Base-by-base conservation (phyloP, 352 stramenopile species). In the Pythium dissimile region DNA sequence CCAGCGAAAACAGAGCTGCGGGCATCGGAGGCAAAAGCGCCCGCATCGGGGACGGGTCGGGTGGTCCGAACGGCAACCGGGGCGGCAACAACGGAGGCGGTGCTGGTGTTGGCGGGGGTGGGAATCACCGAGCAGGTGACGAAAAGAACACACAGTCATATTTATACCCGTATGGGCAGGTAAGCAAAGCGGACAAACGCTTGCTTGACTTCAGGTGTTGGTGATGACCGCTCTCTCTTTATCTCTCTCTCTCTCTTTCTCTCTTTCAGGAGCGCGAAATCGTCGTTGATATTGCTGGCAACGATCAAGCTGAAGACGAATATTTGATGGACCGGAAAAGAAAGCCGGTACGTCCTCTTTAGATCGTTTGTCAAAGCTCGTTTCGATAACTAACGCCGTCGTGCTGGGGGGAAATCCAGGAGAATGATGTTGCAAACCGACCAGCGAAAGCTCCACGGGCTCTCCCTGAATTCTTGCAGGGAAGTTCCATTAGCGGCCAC, bases 401-500 rank as follows among this genome's bases (percentile, higher is more conserved):
- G n/a, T n/a, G n/a, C n/a, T n/a, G n/a, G n/a, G n/a, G n/a, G n/a
- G n/a, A n/a, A n/a, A n/a, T n/a, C n/a, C 23, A 89, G 59, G 82
- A 89, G 20, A 77, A 86, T 28, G 77, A 89, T 9, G 62, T 61
- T 2, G 59, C 73, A 0, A 78, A 77, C 24, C 74, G 82, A 30
- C 72, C 82, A 20, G 67, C 70, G 1, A 86, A 84, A 31, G 77
- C 77, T n/a, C 72, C 77, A 7, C 79, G 76, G 10, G 82, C 77
- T 0, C 57, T 95, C 16, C 86, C 86, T 5, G 84, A 91, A 31
- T 94, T 94, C 38, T 67, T 95, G 18, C 62, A 87, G 41, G 84
- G 84, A 20, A 95, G 84, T 52, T 91, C 77, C 0, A 95, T 95
- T 62, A 95, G 84, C 72, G 83, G 84, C 0, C 83, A 95, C 56